Conservation (phyloP, 108 stramenopile genomes). For the Cylindrotheca fusiformis region DNA sequence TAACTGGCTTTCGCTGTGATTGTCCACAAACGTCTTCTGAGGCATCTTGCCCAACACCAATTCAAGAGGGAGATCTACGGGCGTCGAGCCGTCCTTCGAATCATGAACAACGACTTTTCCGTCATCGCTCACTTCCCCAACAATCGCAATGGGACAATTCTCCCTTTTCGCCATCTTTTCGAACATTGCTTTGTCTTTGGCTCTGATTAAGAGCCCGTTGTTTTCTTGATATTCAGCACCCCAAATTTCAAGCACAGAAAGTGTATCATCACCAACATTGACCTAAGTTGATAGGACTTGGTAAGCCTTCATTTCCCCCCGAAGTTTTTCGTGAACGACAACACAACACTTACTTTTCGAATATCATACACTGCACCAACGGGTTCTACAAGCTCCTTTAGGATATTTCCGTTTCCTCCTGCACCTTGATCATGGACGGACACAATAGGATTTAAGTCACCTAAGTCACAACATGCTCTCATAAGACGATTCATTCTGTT, state of each 20-base stretch:
- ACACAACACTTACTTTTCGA: constrained; percentile 74
- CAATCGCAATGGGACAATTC: constrained; percentile 87
- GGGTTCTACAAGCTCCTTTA: constrained; percentile 99
- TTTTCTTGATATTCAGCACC: constrained; percentile 99
- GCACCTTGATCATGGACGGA: constrained; percentile 98
- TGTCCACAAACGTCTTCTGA: constrained; percentile 94
- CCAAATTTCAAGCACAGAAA: constrained; percentile 97
- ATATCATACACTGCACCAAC: constrained; percentile 94
- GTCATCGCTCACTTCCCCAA: constrained; percentile 93
- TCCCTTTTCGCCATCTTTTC: constrained; percentile 88
- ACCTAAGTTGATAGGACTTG: too few relatives aligned
- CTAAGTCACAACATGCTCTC: constrained; percentile 96
- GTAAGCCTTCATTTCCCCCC: too few relatives aligned
- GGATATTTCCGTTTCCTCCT: constrained; percentile 98
- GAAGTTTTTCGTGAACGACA: too few relatives aligned
- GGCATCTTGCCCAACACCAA: constrained; percentile 98
- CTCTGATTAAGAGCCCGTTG: constrained; percentile 91
- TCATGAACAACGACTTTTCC: constrained; percentile 93
- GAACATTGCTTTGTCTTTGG: constrained; percentile 73
- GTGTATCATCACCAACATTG: constrained; percentile 89
- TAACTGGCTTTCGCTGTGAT: constrained; percentile 50
- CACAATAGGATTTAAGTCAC: constrained; percentile 94
- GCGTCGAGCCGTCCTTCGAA: constrained; percentile 82
- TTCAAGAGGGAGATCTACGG: constrained; percentile 95
- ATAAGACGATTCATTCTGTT: constrained; percentile 97